Percentiles rank a stretch among this genome's conserved stretches.
Evolutionary conservation across 2,329 filamentous ascomycete species (phyloP).

Genomic region (Pseudogymnoascus sp.): DNA sequence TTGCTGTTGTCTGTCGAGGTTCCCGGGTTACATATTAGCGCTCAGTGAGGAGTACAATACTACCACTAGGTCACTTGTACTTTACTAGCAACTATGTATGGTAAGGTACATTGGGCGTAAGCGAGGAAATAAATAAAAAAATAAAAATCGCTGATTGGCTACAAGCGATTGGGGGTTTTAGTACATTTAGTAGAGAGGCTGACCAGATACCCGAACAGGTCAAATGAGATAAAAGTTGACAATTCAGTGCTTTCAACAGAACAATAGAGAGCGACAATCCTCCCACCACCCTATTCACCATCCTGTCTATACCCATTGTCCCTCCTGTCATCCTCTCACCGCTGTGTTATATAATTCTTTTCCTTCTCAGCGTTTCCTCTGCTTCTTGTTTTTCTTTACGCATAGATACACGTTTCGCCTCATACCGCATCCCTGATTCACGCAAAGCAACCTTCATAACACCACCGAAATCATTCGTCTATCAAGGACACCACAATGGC

Average conservation of each 20-base stretch:
- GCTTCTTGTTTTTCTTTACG: not conserved
- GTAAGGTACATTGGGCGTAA: not conserved
- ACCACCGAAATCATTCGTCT: not conserved
- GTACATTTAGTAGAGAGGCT: not conserved
- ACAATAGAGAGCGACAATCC: not conserved
- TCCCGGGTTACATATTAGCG: not conserved
- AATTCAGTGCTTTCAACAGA: not conserved
- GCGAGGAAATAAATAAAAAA: conserved; percentile 1
- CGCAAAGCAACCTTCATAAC: not conserved
- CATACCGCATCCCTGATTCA: not conserved
- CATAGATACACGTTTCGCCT: not conserved
- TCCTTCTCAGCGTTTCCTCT: not conserved
- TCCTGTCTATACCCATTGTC: not conserved
- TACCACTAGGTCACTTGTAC: not conserved
- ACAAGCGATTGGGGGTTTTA: not conserved
- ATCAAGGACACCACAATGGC: not conserved
- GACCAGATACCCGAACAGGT: conserved; percentile 7
- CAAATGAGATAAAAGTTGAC: conserved; percentile 6
- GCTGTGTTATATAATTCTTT: not conserved
- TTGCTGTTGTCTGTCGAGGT: not conserved
- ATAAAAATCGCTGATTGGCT: conserved; percentile 4
- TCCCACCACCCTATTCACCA: not conserved
- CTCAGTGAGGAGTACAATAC: not conserved
- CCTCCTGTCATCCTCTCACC: not conserved
- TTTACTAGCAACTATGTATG: not conserved